Evolutionary conservation across 2,329 filamentous ascomycete species (phyloP).

Genomic region (Pestalotiopsis sp.): DNA sequence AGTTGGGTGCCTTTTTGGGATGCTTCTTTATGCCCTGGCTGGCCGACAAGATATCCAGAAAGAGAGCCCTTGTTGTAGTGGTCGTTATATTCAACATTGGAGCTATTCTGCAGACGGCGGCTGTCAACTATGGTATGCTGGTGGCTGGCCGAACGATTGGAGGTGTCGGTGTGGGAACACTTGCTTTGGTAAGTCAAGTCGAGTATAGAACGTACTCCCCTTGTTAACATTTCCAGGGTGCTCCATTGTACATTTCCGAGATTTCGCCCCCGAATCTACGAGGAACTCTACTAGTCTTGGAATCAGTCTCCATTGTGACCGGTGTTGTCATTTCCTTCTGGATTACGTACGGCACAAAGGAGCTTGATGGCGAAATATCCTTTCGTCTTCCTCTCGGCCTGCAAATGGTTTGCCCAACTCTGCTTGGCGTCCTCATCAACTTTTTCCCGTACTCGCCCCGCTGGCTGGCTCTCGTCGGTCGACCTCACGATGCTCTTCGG

Average conservation of each 20-base stretch:
- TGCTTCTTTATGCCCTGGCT: conserved; percentile 37
- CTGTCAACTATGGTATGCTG: conserved; percentile 26
- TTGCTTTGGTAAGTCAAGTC: conserved; percentile 18
- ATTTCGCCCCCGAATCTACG: conserved; percentile 39
- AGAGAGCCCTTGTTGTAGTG: conserved; percentile 42
- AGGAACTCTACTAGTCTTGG: conserved; percentile 49
- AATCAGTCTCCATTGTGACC: conserved; percentile 51
- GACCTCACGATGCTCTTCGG: conserved; percentile 41
- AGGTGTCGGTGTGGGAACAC: conserved; percentile 32
- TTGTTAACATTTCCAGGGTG: conserved; percentile 12
- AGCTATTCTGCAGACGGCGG: conserved; percentile 40
- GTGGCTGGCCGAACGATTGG: conserved; percentile 32
- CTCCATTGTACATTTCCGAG: conserved; percentile 30
- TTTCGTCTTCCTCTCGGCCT: conserved; percentile 50
- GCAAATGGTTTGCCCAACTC: conserved; percentile 43
- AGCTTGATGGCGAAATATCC: conserved; percentile 42
- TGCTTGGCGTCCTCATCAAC: conserved; percentile 41
- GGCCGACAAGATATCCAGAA: conserved; percentile 44
- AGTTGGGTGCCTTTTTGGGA: conserved; percentile 41
- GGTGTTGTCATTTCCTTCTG: conserved; percentile 57
- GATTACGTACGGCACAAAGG: conserved; percentile 54
- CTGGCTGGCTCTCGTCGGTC: conserved; percentile 43
- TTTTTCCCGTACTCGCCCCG: conserved; percentile 49
- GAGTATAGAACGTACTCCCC: neutral
- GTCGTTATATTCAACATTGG: conserved; percentile 44